Conservation (phyloP, 371 early-diverging fungal genomes). For the Dipsacomyces acuminosporus region DNA sequence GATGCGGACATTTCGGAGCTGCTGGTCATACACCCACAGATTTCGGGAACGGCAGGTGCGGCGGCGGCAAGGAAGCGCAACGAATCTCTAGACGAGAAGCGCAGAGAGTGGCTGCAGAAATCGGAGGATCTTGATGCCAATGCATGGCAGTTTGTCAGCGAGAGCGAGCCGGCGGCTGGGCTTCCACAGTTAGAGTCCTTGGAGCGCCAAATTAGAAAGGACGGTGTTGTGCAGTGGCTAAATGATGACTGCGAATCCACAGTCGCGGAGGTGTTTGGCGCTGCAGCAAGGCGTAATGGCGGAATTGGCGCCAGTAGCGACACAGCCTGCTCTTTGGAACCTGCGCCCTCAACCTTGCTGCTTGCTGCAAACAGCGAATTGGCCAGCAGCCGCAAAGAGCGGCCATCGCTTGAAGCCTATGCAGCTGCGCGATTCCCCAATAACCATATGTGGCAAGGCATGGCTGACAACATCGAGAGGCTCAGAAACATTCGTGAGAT, state of each 20-base stretch:
- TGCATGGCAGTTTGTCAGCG: conserved; percentile 26
- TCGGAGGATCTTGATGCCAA: conserved; percentile 9
- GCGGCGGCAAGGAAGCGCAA: conserved; percentile 29
- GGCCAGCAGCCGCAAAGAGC: not conserved
- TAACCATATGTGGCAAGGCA: conserved; percentile 54
- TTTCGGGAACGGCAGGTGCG: conserved; percentile 9
- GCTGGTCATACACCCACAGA: conserved; percentile 12
- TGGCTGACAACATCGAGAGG: conserved; percentile 60
- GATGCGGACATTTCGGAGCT: conserved; percentile 18
- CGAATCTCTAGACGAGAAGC: conserved; percentile 34
- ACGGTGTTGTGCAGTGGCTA: conserved; percentile 40
- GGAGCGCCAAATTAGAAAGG: conserved; percentile 15
- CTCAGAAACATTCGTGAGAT: conserved; percentile 63
- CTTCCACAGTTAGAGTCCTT: conserved; percentile 29
- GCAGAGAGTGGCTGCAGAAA: conserved; percentile 20
- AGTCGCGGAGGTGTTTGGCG: conserved; percentile 1
- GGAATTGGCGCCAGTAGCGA: not conserved
- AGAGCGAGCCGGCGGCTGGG: conserved; percentile 33
- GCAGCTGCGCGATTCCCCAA: conserved; percentile 57
- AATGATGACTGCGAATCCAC: conserved; percentile 39
- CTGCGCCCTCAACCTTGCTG: not conserved
- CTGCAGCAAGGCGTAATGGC: not conserved
- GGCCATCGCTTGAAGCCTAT: conserved; percentile 53
- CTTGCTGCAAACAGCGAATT: not conserved
- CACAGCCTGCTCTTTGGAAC: too few relatives aligned